These are phyloP conservation scores for Aspergillus nomiae DNA, from an alignment of 2,329 filamentous ascomycete genomes.

Conservation along the genomic window DNA sequence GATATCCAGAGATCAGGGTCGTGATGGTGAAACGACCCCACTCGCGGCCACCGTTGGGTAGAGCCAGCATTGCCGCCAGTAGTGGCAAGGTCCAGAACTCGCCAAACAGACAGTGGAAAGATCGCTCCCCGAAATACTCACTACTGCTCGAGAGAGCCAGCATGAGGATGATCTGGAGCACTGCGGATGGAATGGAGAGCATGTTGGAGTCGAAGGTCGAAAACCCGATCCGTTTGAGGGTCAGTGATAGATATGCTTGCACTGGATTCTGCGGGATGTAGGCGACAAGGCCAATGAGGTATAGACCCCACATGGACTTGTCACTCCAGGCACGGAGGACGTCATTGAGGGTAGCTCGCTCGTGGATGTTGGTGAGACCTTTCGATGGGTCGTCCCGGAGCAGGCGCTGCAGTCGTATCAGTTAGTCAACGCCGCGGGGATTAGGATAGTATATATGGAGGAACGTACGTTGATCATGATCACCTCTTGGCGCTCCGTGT, in stretches of 20 bases:
- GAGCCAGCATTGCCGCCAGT: conserved; percentile 50
- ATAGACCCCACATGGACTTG: conserved; percentile 54
- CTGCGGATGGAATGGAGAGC: conserved; percentile 31
- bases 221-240: conserved; percentile 42
- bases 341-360: conserved; percentile 47
- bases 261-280: conserved; percentile 53
- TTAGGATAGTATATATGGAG: too few relatives aligned
- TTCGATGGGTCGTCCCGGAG: conserved; percentile 59
- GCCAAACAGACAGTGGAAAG: conserved; percentile 54
- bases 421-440: background rate
- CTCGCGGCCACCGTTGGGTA: conserved; percentile 46
- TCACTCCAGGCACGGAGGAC: conserved; percentile 51
- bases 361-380: conserved; percentile 49
- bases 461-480: conserved; percentile 32
- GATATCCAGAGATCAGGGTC: conserved; percentile 55
- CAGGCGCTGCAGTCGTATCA: conserved; percentile 38
- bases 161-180: conserved; percentile 55
- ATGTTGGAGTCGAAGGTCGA: conserved; percentile 35
- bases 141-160: conserved; percentile 49
- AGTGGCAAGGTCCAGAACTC: conserved; percentile 57
- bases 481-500: conserved; percentile 29
- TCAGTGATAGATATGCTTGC: conserved; percentile 57
- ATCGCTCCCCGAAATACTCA: conserved; percentile 55
- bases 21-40: conserved; percentile 54
- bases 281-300: conserved; percentile 49